A percentile compares a stretch with the other conserved stretches of the same genome.
Conservation (phyloP, 768 basidiomycete genomes). For the Collybiopsis confluens region DNA sequence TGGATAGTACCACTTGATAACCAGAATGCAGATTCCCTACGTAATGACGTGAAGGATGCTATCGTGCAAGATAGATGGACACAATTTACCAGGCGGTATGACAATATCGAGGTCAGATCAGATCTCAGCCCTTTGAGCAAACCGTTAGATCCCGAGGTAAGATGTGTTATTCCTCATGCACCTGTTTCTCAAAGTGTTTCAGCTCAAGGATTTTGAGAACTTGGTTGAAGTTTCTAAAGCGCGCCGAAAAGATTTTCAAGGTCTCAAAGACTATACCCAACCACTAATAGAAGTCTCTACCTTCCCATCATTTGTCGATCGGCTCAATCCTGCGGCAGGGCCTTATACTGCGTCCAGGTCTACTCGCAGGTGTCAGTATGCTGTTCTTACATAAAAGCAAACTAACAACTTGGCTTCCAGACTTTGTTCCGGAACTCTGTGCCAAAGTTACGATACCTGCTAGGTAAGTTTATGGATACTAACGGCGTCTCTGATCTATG, state of each 20-base stretch:
- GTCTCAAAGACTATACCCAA: constrained; percentile 57
- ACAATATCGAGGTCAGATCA: constrained; percentile 46
- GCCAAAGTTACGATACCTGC: constrained; percentile 68
- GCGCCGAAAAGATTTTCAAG: constrained; percentile 57
- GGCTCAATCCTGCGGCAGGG: constrained; percentile 52
- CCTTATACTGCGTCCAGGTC: constrained; percentile 26
- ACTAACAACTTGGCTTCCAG: constrained; percentile 32
- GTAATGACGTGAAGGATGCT: constrained; percentile 52
- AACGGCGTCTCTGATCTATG: neutral
- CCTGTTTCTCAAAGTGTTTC: neutral
- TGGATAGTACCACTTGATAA: constrained; percentile 48
- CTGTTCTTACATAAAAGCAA: neutral
- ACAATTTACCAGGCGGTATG: constrained; percentile 74
- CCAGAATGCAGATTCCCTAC: constrained; percentile 30
- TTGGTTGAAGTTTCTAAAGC: constrained; percentile 65
- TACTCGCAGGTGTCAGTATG: neutral
- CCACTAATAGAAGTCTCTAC: constrained; percentile 68
- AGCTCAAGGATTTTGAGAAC: constrained; percentile 42
- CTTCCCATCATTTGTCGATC: constrained; percentile 47
- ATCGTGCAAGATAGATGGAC: constrained; percentile 72
- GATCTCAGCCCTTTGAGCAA: constrained; percentile 76
- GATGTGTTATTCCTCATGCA: constrained; percentile 20
- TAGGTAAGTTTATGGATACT: constrained; percentile 41
- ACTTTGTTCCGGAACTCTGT: constrained; percentile 82
- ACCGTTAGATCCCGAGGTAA: constrained; percentile 58